A percentile compares a stretch with the other conserved stretches of the same genome.
Evolutionary conservation across 139 green algal genomes (phyloP).

Genomic region (Klebsormidium nitens): DNA sequence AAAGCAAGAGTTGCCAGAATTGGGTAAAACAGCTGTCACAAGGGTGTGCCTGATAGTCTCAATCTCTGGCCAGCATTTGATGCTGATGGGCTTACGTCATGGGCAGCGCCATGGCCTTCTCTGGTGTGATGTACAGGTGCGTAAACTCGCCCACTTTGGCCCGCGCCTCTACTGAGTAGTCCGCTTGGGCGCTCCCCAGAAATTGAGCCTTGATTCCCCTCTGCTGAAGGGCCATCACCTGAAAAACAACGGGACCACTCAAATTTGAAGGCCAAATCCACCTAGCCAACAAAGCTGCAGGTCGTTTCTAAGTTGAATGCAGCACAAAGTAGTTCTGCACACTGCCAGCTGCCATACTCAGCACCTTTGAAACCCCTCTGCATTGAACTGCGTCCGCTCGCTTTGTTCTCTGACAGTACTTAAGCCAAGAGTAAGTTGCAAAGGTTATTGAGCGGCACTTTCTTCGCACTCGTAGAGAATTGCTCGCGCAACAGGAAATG

Average conservation of each 20-base stretch:
- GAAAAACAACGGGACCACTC: neutral
- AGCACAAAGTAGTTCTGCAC: too few species aligned
- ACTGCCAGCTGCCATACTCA: too few species aligned
- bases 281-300: too few species aligned
- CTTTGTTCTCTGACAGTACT: too few species aligned
- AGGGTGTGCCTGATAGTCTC: neutral
- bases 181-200: constrained; percentile 31
- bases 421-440: too few species aligned
- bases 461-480: too few species aligned
- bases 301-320: too few species aligned
- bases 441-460: too few species aligned
- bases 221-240: constrained; percentile 37
- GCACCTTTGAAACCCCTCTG: too few species aligned
- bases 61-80: neutral
- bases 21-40: neutral
- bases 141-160: constrained; percentile 28
- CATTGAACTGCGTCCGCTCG: too few species aligned
- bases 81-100: neutral
- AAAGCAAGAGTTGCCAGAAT: neutral
- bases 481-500: too few species aligned
- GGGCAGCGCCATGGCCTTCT: constrained; percentile 33
- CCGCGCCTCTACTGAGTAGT: neutral
- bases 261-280: constrained; percentile 4
- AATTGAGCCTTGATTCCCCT: constrained; percentile 19
- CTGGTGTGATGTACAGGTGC: constrained; percentile 43